Conservation (phyloP, 2,329 filamentous ascomycete species). For the Amesomyces nigricolor region DNA sequence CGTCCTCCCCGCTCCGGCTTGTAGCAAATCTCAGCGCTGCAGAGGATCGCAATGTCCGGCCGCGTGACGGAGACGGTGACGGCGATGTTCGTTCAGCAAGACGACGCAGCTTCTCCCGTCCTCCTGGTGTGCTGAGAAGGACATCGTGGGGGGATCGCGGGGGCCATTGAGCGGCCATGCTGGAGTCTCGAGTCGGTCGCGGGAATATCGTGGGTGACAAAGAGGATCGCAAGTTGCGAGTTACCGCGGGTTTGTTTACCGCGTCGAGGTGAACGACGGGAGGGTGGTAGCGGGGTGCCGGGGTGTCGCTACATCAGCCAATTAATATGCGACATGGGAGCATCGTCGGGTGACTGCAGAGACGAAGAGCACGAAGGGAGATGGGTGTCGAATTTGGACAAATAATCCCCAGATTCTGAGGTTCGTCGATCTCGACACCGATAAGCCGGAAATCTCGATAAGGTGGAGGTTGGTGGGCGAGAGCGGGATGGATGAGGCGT, state of each 20-base stretch:
- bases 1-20: constrained; percentile 22
- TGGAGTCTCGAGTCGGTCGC: not conserved
- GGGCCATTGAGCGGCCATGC: constrained; percentile 55
- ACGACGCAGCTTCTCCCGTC: constrained; percentile 67
- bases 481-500: constrained; percentile 6
- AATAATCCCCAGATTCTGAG: not conserved
- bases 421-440: not conserved
- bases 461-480: not conserved
- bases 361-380: constrained; percentile 13
- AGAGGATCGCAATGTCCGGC: constrained; percentile 38
- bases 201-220: constrained; percentile 2
- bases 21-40: constrained; percentile 23
- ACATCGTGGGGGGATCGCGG: constrained; percentile 61
- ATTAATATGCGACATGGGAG: constrained; percentile 27
- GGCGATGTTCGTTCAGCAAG: constrained; percentile 61
- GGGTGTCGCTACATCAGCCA: constrained; percentile 27
- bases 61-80: constrained; percentile 60
- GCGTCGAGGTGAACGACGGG: constrained; percentile 6
- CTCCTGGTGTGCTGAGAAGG: constrained; percentile 65
- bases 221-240: not conserved
- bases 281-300: constrained; percentile 6
- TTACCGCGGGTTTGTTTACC: constrained; percentile 13
- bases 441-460: constrained; percentile 15
- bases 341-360: constrained; percentile 23
- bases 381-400: not conserved